Evolutionary conservation across 306 rosid species (phyloP).

Genomic region (Cotoneaster glaucophyllus): DNA sequence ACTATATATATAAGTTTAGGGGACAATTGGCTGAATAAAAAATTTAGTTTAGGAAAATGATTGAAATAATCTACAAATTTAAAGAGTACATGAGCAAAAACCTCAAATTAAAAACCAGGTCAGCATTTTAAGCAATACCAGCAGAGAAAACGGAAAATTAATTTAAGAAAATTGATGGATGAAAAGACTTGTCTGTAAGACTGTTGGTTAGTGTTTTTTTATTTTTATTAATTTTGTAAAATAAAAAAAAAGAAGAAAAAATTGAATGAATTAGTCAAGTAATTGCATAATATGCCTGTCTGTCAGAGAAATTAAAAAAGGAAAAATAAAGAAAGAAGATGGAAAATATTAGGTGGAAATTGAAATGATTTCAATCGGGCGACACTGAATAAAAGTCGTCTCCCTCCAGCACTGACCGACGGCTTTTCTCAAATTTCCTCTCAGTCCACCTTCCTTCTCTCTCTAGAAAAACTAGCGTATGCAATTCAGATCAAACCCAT

Average conservation of each 20-base stretch:
- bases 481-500: background rate
- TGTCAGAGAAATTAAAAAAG: background rate
- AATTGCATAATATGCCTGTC: background rate
- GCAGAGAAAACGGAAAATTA: background rate
- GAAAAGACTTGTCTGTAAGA: background rate
- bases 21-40: too few relatives aligned
- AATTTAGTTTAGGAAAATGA: background rate
- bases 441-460: constrained; percentile 50
- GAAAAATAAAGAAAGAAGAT: too few relatives aligned
- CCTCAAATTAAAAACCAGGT: background rate
- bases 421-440: constrained; percentile 40
- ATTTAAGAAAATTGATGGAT: background rate
- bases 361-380: constrained; percentile 15
- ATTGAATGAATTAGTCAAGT: background rate
- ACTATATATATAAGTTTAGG: too few relatives aligned
- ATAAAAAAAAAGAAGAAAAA: background rate
- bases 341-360: constrained; percentile 23
- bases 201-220: too few relatives aligned
- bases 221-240: too few relatives aligned
- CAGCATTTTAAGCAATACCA: background rate
- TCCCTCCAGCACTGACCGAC: constrained; percentile 36
- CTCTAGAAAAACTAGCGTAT: background rate
- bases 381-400: constrained; percentile 47
- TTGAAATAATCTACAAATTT: background rate
- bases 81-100: background rate